Evolutionary conservation across 306 rosid genomes (phyloP).

Genomic region (Mimosa bimucronata): DNA sequence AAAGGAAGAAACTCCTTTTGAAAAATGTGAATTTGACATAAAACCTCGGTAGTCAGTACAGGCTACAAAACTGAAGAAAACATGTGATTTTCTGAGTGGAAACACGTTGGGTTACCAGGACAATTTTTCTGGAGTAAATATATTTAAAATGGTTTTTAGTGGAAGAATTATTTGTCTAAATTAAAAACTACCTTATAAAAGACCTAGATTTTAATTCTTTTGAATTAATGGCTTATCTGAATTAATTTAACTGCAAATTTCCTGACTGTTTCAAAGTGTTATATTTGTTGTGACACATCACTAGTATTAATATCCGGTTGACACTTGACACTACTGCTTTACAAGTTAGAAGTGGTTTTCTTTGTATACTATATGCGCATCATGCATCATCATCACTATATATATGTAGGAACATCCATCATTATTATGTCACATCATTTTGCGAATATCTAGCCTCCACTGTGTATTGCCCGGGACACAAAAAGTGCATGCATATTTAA

Average conservation of each 20-base stretch:
- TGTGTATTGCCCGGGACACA: not conserved
- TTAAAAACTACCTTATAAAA: too few species aligned
- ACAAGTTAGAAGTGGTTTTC: not conserved
- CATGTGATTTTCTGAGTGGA: too few species aligned
- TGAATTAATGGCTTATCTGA: not conserved
- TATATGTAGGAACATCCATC: not conserved
- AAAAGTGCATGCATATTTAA: not conserved
- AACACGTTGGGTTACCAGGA: too few species aligned
- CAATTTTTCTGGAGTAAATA: too few species aligned
- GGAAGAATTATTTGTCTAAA: too few species aligned
- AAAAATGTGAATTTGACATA: too few species aligned
- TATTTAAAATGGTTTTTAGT: too few species aligned
- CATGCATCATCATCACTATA: not conserved
- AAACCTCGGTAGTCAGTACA: too few species aligned
- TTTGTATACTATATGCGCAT: not conserved
- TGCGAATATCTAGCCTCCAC: not conserved
- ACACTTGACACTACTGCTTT: not conserved
- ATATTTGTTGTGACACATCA: conserved; percentile 2
- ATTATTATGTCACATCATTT: not conserved
- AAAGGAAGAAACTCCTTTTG: too few species aligned
- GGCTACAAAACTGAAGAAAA: too few species aligned
- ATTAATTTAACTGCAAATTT: not conserved
- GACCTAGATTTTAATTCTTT: not conserved
- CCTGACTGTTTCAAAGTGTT: not conserved
- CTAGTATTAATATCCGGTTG: conserved; percentile 19